A percentile compares a stretch with the other conserved stretches of the same genome.
phyloP scores from a whole-genome alignment of 2,329 filamentous ascomycete genomes.

The Lasiodiplodia sp. region DNA sequence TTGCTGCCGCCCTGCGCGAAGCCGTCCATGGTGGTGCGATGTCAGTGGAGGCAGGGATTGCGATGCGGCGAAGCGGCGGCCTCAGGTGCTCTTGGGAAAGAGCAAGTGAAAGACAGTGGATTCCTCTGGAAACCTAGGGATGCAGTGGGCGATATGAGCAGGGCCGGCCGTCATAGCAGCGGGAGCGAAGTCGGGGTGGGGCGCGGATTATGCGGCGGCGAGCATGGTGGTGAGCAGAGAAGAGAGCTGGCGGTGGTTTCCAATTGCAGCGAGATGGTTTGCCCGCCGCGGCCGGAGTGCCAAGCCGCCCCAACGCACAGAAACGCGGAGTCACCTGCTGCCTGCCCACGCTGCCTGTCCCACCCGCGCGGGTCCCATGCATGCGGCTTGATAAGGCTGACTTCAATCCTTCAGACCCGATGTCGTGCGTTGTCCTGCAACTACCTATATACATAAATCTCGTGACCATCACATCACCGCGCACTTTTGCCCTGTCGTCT shows the following conservation, averaged over 20 bases:
- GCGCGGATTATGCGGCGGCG: slow-evolving; percentile 7
- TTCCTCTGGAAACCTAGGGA: slow-evolving; percentile 15
- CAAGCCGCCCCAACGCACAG: slow-evolving; percentile 9
- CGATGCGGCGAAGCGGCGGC: slow-evolving; percentile 9
- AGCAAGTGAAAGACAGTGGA: slow-evolving; percentile 15
- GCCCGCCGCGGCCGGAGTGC: background rate
- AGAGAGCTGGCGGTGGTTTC: slow-evolving; percentile 1
- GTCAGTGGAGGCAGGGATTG: slow-evolving; percentile 6
- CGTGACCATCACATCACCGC: slow-evolving; percentile 49
- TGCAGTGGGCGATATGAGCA: slow-evolving; percentile 1
- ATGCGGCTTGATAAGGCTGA: slow-evolving; percentile 20
- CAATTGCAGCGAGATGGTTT: slow-evolving; percentile 25
- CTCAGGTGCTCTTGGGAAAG: background rate
- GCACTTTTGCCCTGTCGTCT: slow-evolving; percentile 46
- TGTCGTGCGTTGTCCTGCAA: background rate
- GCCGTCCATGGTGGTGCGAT: slow-evolving; percentile 21
- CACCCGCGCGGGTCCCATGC: slow-evolving; percentile 9
- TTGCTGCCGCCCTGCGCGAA: slow-evolving; percentile 33
- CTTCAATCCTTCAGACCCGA: background rate
- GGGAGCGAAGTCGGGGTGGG: background rate
- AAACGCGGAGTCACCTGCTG: slow-evolving; percentile 30
- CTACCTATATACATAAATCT: background rate
- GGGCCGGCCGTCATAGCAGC: slow-evolving; percentile 28
- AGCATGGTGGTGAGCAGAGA: slow-evolving; percentile 2
- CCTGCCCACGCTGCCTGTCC: background rate